phyloP scores from a whole-genome alignment of 495 filamentous ascomycete genomes.

The Pseudoneurospora amorphoporcata region DNA sequence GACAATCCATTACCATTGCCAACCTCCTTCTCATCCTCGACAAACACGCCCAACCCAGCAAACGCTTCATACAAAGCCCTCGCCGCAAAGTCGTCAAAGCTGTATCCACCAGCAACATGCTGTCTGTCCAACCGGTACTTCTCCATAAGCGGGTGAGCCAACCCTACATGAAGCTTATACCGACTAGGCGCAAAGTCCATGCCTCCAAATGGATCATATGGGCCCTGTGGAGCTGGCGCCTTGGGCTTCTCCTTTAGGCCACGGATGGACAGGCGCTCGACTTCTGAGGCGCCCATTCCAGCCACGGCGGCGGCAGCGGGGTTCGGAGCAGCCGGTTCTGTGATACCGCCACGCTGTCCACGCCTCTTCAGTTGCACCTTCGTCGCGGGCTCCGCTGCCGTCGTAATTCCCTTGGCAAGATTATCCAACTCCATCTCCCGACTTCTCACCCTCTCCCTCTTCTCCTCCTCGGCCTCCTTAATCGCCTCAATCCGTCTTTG shows the following conservation, averaged over 20 bases:
- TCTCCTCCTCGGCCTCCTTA: slow-evolving; percentile 45
- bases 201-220: slow-evolving; percentile 85
- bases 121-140: slow-evolving; percentile 12
- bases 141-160: slow-evolving; percentile 49
- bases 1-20: slow-evolving; percentile 17
- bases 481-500: slow-evolving; percentile 50
- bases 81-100: slow-evolving; percentile 66
- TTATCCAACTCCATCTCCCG: slow-evolving; percentile 41
- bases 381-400: slow-evolving; percentile 30
- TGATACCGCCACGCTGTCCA: slow-evolving; percentile 25
- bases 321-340: slow-evolving; percentile 14
- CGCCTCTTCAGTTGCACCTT: slow-evolving; percentile 63
- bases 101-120: slow-evolving; percentile 73
- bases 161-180: slow-evolving; percentile 50
- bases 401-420: slow-evolving; percentile 19
- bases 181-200: slow-evolving; percentile 56
- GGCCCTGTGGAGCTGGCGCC: slow-evolving; percentile 33
- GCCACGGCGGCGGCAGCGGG: not conserved
- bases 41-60: slow-evolving; percentile 67
- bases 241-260: slow-evolving; percentile 58
- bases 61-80: slow-evolving; percentile 82
- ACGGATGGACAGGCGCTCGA: slow-evolving; percentile 51
- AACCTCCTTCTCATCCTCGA: slow-evolving; percentile 63
- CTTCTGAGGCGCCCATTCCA: slow-evolving; percentile 6
- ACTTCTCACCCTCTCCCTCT: slow-evolving; percentile 37